These are phyloP conservation scores for Trichoderma sp. DNA, from an alignment of 2,329 filamentous ascomycete genomes.

Conservation along the genomic window DNA sequence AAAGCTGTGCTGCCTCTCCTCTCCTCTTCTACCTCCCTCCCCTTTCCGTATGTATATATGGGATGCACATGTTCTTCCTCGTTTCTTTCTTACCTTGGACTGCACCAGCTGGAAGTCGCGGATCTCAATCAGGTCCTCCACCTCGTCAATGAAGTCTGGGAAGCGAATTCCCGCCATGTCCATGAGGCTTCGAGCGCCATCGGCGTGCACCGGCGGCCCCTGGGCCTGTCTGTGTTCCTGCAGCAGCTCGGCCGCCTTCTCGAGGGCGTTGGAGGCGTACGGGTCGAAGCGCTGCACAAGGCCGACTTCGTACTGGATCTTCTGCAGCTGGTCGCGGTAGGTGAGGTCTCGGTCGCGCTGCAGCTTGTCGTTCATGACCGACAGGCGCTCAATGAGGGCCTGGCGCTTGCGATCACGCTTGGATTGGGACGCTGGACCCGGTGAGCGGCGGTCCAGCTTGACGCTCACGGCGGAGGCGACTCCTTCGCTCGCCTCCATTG, in stretches of 20 bases:
- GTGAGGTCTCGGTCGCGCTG: constrained; percentile 77
- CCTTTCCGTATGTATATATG: neutral
- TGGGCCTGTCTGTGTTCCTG: constrained; percentile 54
- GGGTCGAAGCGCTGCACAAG: constrained; percentile 84
- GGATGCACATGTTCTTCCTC: neutral
- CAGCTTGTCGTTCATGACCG: constrained; percentile 75
- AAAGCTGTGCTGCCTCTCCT: neutral
- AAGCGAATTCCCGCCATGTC: constrained; percentile 83
- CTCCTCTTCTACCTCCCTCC: neutral
- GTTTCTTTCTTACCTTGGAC: constrained; percentile 65
- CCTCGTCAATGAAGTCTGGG: constrained; percentile 78
- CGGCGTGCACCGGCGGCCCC: constrained; percentile 42
- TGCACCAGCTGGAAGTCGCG: constrained; percentile 80
- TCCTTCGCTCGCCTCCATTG: constrained; percentile 46
- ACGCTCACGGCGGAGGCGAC: constrained; percentile 38
- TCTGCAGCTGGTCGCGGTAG: constrained; percentile 86
- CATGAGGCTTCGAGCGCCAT: constrained; percentile 57
- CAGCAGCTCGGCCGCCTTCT: constrained; percentile 67
- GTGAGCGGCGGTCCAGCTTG: constrained; percentile 42
- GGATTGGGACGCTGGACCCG: constrained; percentile 53
- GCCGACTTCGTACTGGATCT: constrained; percentile 87
- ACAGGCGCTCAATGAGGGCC: constrained; percentile 76
- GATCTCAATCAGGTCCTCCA: constrained; percentile 86
- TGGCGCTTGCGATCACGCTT: constrained; percentile 91
- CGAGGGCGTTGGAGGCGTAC: constrained; percentile 71